A percentile compares a stretch with the other conserved stretches of the same genome.
Conservation (phyloP, 305 asterid genomes). For the Plantago lanceolata region DNA sequence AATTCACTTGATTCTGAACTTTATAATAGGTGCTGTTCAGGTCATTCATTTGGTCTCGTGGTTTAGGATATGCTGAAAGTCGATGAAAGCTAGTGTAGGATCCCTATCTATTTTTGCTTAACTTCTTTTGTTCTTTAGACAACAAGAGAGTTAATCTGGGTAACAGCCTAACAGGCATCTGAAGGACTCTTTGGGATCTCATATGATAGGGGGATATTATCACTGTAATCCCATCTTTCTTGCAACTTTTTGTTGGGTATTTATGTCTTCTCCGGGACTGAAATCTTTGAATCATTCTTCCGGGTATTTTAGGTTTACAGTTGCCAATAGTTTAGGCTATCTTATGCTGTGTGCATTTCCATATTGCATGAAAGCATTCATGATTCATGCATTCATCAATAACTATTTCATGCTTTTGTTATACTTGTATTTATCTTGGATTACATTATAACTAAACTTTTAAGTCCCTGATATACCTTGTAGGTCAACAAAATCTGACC, state of each 20-base stretch:
- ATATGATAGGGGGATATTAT: not conserved
- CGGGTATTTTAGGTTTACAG: not conserved
- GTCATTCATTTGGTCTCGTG: not conserved
- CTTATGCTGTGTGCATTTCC: not conserved
- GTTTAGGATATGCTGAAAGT: not conserved
- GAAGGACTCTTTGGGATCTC: not conserved
- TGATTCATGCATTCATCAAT: not conserved
- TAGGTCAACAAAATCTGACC: slow-evolving; percentile 56
- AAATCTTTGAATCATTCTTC: not conserved
- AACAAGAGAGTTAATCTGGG: not conserved
- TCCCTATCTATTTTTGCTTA: too few relatives aligned
- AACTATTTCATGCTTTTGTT: slow-evolving; percentile 4
- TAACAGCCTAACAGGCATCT: not conserved
- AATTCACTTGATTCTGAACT: too few relatives aligned
- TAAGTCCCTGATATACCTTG: slow-evolving; percentile 27
- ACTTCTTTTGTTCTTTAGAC: too few relatives aligned
- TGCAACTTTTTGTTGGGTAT: not conserved
- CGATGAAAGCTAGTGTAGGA: not conserved
- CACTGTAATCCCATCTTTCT: not conserved
- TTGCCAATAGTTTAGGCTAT: slow-evolving; percentile 7
- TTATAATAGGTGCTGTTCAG: too few relatives aligned
- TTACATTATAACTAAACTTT: slow-evolving; percentile 13
- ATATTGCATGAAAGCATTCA: not conserved
- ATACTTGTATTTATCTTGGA: slow-evolving; percentile 11
- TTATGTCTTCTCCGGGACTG: not conserved